Base-by-base conservation (phyloP, 1,139 yeast genomes). In the Yamadazyma dushanensis region DNA sequence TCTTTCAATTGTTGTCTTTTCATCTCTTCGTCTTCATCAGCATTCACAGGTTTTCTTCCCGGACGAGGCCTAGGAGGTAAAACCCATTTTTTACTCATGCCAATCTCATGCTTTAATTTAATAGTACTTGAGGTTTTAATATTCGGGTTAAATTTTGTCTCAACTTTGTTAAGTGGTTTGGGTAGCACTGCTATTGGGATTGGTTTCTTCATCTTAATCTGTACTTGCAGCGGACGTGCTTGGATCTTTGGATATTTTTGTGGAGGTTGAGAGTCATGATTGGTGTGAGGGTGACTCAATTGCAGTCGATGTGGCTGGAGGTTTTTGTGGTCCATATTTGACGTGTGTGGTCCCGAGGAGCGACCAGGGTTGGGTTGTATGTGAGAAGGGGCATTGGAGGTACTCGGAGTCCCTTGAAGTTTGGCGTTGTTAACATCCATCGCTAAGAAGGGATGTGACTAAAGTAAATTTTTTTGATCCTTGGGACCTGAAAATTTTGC, bases 61-160 rank as follows among this genome's bases (percentile, higher is more conserved):
- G 83, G 81, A 36, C 82, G 66, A 2, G 84, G 83, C 36, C 84
- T 58, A 2, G 84, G 84, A 2, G 84, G 85, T 28, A 79, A 56
- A 2, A 79, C 80, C 85, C 85, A 79, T 44, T 72, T 69, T 43
- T 74, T 75, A 25, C 78, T 71, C 26, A 59, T 16, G 5, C 42
- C 42, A 3, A 42, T 34, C 18, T 41, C 45, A 16, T 31, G 31
- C 27, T 42, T 40, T 3, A 42, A 20, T 15, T 40, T 40, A 5
- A 37, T 39, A 7, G 45, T 29, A n/a, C 35, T 24, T 2, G 35
- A 20, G 7, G 37, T 31, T 24, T 38, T 42, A 4, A 36, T 36
- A 34, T 37, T 46, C 8, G 51, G 51, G 16, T 47, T 47, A 25
- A 43, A 43, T 24, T 34, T 43, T 5, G 39, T 22, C 13, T 43